Conservation (phyloP, 371 early-diverging fungal species). For the Batrachochytrium dendrobatidis region DNA sequence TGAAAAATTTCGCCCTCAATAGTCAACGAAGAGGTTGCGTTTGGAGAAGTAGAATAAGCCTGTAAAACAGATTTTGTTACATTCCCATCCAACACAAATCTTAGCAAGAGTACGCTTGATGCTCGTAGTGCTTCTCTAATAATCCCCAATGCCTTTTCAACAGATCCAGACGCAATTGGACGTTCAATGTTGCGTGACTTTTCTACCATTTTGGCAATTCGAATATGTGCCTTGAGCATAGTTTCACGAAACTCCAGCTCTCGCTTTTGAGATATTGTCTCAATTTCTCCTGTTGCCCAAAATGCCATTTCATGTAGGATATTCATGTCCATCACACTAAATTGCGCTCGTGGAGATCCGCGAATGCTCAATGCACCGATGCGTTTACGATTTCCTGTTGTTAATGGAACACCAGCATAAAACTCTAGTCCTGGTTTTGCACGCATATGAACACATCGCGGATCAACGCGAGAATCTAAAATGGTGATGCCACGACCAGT, state of each 20-base stretch:
- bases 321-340: constrained; percentile 20
- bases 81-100: constrained; percentile 5
- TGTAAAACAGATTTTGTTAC: constrained; percentile 3
- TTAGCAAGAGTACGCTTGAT: constrained; percentile 4
- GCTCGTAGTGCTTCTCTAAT: constrained; percentile 9
- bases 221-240: constrained; percentile 8
- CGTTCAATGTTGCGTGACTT: background rate
- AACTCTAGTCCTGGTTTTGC: constrained; percentile 14
- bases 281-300: constrained; percentile 15
- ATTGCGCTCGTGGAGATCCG: constrained; percentile 9
- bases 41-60: constrained; percentile 2
- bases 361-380: constrained; percentile 15
- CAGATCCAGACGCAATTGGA: background rate
- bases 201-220: background rate
- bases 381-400: background rate
- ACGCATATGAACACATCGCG: constrained; percentile 15
- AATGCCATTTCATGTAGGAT: constrained; percentile 18
- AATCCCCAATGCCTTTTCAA: constrained; percentile 11
- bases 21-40: constrained; percentile 4
- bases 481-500: constrained; percentile 15
- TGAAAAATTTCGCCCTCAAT: constrained; percentile 11
- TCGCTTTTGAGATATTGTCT: constrained; percentile 12
- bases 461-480: constrained; percentile 12
- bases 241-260: constrained; percentile 2
- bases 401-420: constrained; percentile 16